A percentile compares a stretch with the other conserved stretches of the same genome.
phyloP scores from a whole-genome alignment of 768 basidiomycete species.

The Boletus bicolor region DNA sequence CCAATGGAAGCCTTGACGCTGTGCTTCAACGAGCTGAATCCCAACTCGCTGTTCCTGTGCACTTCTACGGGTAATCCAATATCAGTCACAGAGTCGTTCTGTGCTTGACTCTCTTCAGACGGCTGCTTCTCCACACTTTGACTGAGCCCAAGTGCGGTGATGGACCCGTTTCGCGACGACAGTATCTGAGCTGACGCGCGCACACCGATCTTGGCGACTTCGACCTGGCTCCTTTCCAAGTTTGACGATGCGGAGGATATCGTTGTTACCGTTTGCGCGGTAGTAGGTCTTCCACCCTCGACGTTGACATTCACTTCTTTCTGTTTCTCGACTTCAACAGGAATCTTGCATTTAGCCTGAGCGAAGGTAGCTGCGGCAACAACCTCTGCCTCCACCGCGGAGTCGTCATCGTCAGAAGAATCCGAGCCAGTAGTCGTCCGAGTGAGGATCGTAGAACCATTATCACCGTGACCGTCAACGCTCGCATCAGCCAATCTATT shows the following conservation, averaged over 20 bases:
- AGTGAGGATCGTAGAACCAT: slow-evolving; percentile 26
- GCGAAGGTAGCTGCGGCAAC: slow-evolving; percentile 19
- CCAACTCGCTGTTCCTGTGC: slow-evolving; percentile 34
- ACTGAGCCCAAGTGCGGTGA: slow-evolving; percentile 12
- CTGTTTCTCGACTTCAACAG: not conserved
- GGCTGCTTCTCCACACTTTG: slow-evolving; percentile 9
- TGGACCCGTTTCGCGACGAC: slow-evolving; percentile 23
- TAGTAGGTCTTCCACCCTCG: slow-evolving; percentile 7
- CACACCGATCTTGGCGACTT: slow-evolving; percentile 29
- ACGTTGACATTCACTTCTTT: not conserved
- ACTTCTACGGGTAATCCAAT: slow-evolving; percentile 26
- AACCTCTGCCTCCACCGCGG: slow-evolving; percentile 26
- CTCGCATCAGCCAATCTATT: slow-evolving; percentile 55
- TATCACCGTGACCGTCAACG: slow-evolving; percentile 38
- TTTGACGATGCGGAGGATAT: slow-evolving; percentile 20
- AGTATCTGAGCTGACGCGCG: slow-evolving; percentile 30
- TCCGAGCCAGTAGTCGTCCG: slow-evolving; percentile 13
- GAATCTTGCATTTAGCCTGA: slow-evolving; percentile 2
- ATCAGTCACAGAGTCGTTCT: slow-evolving; percentile 16
- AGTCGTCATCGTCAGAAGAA: slow-evolving; percentile 29
- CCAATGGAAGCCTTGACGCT: slow-evolving; percentile 74
- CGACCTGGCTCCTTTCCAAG: slow-evolving; percentile 28
- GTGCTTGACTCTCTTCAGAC: slow-evolving; percentile 6
- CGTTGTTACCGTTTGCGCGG: slow-evolving; percentile 13
- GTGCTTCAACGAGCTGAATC: slow-evolving; percentile 56